Conservation (phyloP, 495 filamentous ascomycete genomes). For the Pyronema domesticum region DNA sequence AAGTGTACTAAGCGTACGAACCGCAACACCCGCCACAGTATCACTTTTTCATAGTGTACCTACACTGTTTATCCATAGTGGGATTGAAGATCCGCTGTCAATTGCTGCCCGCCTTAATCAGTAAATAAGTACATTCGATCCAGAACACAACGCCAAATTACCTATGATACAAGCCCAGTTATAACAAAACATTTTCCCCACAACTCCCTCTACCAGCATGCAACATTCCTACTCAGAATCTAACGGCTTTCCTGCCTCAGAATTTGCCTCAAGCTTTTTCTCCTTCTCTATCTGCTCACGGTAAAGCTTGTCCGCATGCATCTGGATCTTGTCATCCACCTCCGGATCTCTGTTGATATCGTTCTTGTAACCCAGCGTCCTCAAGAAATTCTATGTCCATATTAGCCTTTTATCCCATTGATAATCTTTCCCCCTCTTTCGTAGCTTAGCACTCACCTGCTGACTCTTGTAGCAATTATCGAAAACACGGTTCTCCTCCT, state of each 20-base stretch:
- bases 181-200: too few relatives aligned
- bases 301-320: slow-evolving; percentile 35
- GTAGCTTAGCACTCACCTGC: slow-evolving; percentile 35
- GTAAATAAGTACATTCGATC: too few relatives aligned
- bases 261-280: slow-evolving; percentile 12
- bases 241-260: neutral
- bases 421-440: neutral
- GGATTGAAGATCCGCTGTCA: too few relatives aligned
- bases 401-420: slow-evolving; percentile 2
- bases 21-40: too few relatives aligned
- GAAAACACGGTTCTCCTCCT: slow-evolving; percentile 47
- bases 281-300: slow-evolving; percentile 20
- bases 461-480: slow-evolving; percentile 71
- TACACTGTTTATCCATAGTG: too few relatives aligned
- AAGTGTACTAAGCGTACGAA: too few relatives aligned
- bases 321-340: slow-evolving; percentile 76
- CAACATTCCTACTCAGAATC: neutral
- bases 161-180: too few relatives aligned
- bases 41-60: too few relatives aligned
- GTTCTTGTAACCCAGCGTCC: slow-evolving; percentile 75
- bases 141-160: too few relatives aligned
- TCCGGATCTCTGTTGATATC: slow-evolving; percentile 42
- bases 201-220: too few relatives aligned
- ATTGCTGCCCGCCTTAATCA: too few relatives aligned
- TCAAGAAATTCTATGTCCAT: slow-evolving; percentile 52